Evolutionary conservation across 2,329 filamentous ascomycete genomes (phyloP), one percentile per base, ranked within the genome.

Genomic region (Colletotrichum sp.): DNA sequence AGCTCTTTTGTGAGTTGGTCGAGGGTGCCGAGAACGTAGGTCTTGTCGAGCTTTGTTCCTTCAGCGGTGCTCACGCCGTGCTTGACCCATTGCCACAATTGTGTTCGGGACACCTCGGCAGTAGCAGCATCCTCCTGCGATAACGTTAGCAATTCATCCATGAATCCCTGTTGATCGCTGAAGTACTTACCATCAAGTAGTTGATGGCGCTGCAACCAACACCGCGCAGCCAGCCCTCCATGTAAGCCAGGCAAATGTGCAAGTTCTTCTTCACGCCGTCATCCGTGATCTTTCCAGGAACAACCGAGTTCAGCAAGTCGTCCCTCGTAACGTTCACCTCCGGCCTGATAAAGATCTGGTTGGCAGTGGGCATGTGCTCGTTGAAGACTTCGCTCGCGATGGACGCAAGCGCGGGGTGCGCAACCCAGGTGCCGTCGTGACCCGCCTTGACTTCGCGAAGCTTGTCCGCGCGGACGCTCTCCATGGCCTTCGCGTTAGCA

Each of bases 161-260:
- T 57, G 18, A 34, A 2, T 34, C 24, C 5, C 24, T 64, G 2
- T 5, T 32, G 30, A 32, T 12, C 30, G 30, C 10, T 12, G 32
- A 12, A 7, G 15, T 15, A 18, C 52, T 44, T 67, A 85, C 84
- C 95, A 98, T 98, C 68, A 98, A 88, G 84, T 93, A 96, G 89
- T 98, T 97, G 86, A 98, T 97, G 24, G 95, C 95, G 75, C 98
- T 95, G 81, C 95, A 98, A 67, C 95, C 95, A n/a, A 98, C 90
- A 24, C 95, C 95, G 72, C 95, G 93, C 71, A 98, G 90, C 95
- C 95, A 98, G 71, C 94, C 95, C 86, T 98, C 95, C 95, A 98
- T 98, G 86, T 98, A 98, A 62, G 93, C 93, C 2, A 98, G 90
- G 39, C 95, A 95, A 79, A 98, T 98, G 86, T 95, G 95, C 78